Base-by-base conservation (phyloP, 2,329 filamentous ascomycete genomes). In the Botrytis paeoniae region DNA sequence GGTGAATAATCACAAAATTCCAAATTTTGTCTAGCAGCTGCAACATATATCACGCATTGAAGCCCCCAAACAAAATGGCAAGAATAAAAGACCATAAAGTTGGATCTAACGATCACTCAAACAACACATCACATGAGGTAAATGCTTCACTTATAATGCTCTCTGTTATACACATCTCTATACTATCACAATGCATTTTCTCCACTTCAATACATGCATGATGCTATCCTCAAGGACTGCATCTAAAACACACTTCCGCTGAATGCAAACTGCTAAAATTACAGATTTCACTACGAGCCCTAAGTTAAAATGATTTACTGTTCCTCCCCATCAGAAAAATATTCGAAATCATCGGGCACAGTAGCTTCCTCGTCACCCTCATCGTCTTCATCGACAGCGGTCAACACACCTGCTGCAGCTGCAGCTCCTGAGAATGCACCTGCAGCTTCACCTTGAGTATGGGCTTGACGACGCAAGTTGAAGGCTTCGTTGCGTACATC, bases 381-480 rank as follows among this genome's bases (percentile, higher is more conserved):
- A 16, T 86, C 89, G 78, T 95, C 93, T 82, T 98, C 95, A 78
- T 98, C 95, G 6, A 97, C 89, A 9, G 94, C 92, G 6, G 92
- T 97, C 77, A 97, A 84, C 2, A 97, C 93, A 72, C 91, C 93
- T 0, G 92, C 93, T 0, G 92, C 92, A 0, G 92, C 91, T 0
- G 90, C 90, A 29, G 92, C 90, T 69, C 92, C 89, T 74, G 70
- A 57, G 16, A 68, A 60, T 37, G 63, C 75, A 73, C 72, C 74
- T 70, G 73, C 76, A 62, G 75, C 76, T 63, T 74, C 80, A 72
- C 77, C 64, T 77, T 74, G 61, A 73, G 82, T 78, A 60, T 82
- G 82, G 54, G 82, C 80, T 73, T 82, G 81, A 25, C 83, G 83
- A 43, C 86, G 80, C 61, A 86, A 77, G 60, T 82, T 79, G 72